Percentiles rank a stretch among this genome's conserved stretches.
These are phyloP conservation scores for Rhizopogon roseolus DNA, from an alignment of 768 basidiomycete species.

Conservation along the genomic window DNA sequence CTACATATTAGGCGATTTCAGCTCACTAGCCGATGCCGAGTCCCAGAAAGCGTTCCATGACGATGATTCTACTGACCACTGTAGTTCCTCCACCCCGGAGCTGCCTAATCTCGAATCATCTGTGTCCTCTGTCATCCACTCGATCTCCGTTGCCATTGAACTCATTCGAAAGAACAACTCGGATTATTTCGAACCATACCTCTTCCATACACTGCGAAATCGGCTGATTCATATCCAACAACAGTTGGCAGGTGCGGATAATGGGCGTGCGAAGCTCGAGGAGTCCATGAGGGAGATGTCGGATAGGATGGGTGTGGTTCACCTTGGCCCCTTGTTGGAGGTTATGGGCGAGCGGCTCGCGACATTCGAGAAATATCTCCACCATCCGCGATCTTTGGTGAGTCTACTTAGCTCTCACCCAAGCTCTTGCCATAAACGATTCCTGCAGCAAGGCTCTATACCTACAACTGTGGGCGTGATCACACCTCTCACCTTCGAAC, in stretches of 20 bases:
- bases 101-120: constrained; percentile 43
- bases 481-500: constrained; percentile 85
- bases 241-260: constrained; percentile 49
- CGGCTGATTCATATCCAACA: constrained; percentile 86
- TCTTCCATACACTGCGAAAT: constrained; percentile 91
- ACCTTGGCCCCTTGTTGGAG: constrained; percentile 78
- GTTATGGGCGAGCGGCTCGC: constrained; percentile 65
- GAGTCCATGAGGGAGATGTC: constrained; percentile 76
- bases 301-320: constrained; percentile 83
- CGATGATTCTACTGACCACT: constrained; percentile 10
- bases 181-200: constrained; percentile 96
- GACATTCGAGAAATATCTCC: constrained; percentile 65
- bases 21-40: constrained; percentile 10
- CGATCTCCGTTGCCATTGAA: constrained; percentile 87
- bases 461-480: constrained; percentile 71
- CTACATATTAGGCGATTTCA: constrained; percentile 73
- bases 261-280: constrained; percentile 64
- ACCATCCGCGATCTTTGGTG: constrained; percentile 73
- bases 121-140: constrained; percentile 79
- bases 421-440: constrained; percentile 10
- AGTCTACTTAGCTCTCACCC: constrained; percentile 21
- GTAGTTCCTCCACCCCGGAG: constrained; percentile 8
- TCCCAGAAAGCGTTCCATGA: constrained; percentile 8
- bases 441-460: constrained; percentile 55
- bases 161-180: constrained; percentile 97